Conservation (phyloP, 2,329 filamentous ascomycete species). For the Hymenoscyphus scutula region DNA sequence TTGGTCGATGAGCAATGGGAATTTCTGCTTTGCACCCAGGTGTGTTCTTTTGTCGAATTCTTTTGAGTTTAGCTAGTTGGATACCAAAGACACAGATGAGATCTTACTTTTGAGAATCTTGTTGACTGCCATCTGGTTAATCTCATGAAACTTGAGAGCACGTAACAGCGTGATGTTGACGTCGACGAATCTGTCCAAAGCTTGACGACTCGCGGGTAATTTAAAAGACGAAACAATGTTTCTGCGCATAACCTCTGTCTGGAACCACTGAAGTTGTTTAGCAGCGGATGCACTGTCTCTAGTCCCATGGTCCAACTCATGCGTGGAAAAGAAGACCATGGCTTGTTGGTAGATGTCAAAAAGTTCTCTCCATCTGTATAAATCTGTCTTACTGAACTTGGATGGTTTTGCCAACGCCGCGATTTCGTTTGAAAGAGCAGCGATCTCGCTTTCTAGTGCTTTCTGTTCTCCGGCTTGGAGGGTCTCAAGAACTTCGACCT, state of each 20-base stretch:
- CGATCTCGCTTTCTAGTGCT: conserved; percentile 61
- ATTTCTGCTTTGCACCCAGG: conserved; percentile 63
- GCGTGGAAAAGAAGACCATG: conserved; percentile 77
- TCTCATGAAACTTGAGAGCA: conserved; percentile 78
- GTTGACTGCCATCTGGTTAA: conserved; percentile 72
- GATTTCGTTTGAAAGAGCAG: conserved; percentile 62
- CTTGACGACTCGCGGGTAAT: conserved; percentile 60
- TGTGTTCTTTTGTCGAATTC: conserved; percentile 86
- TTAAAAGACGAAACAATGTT: conserved; percentile 62
- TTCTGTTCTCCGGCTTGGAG: conserved; percentile 63
- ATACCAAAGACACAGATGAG: no score
- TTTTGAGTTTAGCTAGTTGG: no score
- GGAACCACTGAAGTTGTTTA: conserved; percentile 64
- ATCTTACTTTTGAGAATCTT: conserved; percentile 86
- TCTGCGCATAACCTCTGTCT: conserved; percentile 60
- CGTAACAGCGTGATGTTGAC: conserved; percentile 75
- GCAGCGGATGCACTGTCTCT: conserved; percentile 65
- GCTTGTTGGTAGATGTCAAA: conserved; percentile 80
- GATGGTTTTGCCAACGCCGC: conserved; percentile 59
- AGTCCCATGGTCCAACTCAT: conserved; percentile 67
- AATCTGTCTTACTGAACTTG: conserved; percentile 60
- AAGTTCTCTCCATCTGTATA: conserved; percentile 75
- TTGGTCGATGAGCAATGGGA: conserved; percentile 58
- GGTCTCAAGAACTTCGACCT: conserved; percentile 66
- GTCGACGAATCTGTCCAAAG: conserved; percentile 66